Conservation (phyloP, 2,329 filamentous ascomycete genomes). For the Claviceps africana region DNA sequence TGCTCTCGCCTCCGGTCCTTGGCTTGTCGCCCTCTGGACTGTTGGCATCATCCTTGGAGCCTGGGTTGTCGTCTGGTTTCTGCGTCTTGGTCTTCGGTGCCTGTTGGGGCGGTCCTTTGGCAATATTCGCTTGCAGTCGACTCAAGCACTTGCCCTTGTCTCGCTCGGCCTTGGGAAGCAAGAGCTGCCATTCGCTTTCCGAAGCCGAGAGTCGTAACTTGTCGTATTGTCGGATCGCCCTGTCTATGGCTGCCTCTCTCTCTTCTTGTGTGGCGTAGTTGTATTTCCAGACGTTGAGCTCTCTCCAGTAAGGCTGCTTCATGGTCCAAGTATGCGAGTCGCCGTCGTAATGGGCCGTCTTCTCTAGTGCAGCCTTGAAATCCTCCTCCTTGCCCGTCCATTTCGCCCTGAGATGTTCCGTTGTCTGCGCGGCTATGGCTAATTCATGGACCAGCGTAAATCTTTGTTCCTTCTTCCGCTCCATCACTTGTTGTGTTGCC, state of each 20-base stretch:
- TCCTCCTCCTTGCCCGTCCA: conserved; percentile 41
- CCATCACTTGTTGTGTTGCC: conserved; percentile 35
- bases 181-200: conserved; percentile 46
- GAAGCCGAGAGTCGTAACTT: conserved; percentile 40
- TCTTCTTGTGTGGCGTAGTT: conserved; percentile 39
- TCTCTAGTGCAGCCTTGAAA: conserved; percentile 38
- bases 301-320: conserved; percentile 45
- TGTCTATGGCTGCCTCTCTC: conserved; percentile 46
- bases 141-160: conserved; percentile 46
- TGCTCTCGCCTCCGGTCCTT: conserved; percentile 24
- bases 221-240: conserved; percentile 46
- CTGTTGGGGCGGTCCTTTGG: conserved; percentile 33
- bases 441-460: conserved; percentile 46
- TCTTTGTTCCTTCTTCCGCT: conserved; percentile 39
- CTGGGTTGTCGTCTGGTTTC: conserved; percentile 33
- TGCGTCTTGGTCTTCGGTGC: conserved; percentile 36
- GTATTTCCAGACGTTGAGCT: conserved; percentile 51
- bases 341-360: conserved; percentile 40
- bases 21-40: conserved; percentile 16
- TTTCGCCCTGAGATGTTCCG: conserved; percentile 33
- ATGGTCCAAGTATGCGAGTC: conserved; percentile 39
- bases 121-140: conserved; percentile 45
- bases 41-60: conserved; percentile 24
- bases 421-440: conserved; percentile 37
- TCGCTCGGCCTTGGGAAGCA: conserved; percentile 43